Conservation (phyloP, 768 basidiomycete species). For the Trametes punicea region DNA sequence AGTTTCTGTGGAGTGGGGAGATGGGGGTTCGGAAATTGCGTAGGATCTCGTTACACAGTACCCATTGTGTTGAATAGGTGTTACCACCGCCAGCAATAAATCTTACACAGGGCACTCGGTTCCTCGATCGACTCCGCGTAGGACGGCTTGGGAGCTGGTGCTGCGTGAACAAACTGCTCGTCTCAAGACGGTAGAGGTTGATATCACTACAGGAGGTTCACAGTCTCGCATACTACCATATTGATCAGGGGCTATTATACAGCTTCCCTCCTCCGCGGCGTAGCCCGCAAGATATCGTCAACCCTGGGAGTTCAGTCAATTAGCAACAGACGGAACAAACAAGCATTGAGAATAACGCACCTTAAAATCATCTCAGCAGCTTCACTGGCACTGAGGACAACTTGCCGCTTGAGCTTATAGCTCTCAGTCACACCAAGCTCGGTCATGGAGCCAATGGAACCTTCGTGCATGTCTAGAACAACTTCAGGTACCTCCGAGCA, state of each 20-base stretch:
- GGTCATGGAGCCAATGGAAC: conserved; percentile 83
- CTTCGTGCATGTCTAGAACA: conserved; percentile 79
- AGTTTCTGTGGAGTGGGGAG: no score
- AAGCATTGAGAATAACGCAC: conserved; percentile 38
- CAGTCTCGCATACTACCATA: not conserved
- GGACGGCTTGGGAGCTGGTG: no score
- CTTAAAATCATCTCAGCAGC: conserved; percentile 98
- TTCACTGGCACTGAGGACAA: conserved; percentile 90
- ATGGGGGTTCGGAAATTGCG: no score
- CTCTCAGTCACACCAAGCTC: conserved; percentile 90
- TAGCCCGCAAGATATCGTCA: conserved; percentile 85
- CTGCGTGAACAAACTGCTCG: no score
- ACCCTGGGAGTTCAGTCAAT: conserved; percentile 47
- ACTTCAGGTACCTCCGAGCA: not conserved
- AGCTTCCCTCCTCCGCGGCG: conserved; percentile 84
- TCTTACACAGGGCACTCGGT: no score
- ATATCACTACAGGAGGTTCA: no score
- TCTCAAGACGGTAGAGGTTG: no score
- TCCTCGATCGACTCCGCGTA: no score
- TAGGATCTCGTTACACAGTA: no score
- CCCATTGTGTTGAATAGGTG: no score
- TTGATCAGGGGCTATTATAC: conserved; percentile 47
- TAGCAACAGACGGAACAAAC: not conserved
- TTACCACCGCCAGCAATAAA: no score
- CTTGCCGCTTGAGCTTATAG: conserved; percentile 95